Conservation (phyloP, 2,329 filamentous ascomycete genomes). For the Lachnellula hyalina region DNA sequence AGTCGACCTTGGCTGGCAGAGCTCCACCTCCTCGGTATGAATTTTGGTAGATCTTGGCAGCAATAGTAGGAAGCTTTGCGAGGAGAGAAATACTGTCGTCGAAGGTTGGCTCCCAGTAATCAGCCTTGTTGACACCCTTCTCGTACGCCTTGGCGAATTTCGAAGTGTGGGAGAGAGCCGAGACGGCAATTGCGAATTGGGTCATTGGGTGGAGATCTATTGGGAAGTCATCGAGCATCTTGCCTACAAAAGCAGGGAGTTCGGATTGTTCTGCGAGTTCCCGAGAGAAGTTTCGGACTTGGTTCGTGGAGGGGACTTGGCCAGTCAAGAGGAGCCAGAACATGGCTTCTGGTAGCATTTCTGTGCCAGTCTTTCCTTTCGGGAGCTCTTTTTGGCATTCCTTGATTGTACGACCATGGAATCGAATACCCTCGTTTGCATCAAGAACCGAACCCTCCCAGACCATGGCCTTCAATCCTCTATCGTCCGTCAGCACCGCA, state of each 20-base stretch:
- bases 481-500: conserved; percentile 27
- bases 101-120: conserved; percentile 98
- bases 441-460: conserved; percentile 98
- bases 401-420: conserved; percentile 96
- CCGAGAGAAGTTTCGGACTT: conserved; percentile 76
- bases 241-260: conserved; percentile 76
- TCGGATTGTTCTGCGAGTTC: conserved; percentile 82
- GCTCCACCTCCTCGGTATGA: conserved; percentile 73
- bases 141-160: conserved; percentile 93
- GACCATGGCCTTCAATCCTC: conserved; percentile 92
- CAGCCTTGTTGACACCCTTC: conserved; percentile 83
- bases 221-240: conserved; percentile 87
- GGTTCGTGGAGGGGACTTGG: conserved; percentile 75
- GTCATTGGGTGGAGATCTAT: conserved; percentile 95
- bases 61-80: conserved; percentile 93
- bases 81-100: conserved; percentile 91
- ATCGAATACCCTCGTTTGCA: conserved; percentile 93
- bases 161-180: conserved; percentile 91
- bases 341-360: conserved; percentile 99
- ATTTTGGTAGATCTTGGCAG: conserved; percentile 96
- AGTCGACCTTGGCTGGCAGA: conserved; percentile 70
- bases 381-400: conserved; percentile 92
- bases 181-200: conserved; percentile 91
- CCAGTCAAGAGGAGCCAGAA: conserved; percentile 98
- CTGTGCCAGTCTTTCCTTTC: conserved; percentile 85